Base-by-base conservation (phyloP, 768 basidiomycete genomes). In the Suillus discolor region DNA sequence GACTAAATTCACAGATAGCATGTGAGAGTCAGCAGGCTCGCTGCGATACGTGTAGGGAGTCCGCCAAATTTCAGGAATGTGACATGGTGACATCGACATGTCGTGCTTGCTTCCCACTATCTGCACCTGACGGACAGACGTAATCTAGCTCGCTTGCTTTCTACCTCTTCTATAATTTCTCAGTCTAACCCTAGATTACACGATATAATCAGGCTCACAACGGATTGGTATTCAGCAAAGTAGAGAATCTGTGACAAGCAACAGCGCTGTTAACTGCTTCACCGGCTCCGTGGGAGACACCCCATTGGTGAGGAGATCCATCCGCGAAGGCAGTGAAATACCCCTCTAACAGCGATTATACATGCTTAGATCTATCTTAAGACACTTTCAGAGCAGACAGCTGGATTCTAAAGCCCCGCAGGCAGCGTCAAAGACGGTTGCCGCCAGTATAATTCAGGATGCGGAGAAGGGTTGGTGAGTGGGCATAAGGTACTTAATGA, bases 371-470 rank as follows among this genome's bases (percentile, higher is more conserved):
- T 98, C 66, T 87, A 89, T 68, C 83, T 98, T 62, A 89, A 92
- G 75, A 78, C 79, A 13, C 83, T 97, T 8, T 97, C 94, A 16
- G 87, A 94, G 70, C 86, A 85, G 74, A 93, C 89, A 75, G 94
- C 97, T 28, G 97, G 99, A 79, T 96, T 97, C 74, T 96, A 97
- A 80, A 98, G 98, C 73, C 97, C 97, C 0, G 97, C 97, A 6
- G 97, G 97, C 47, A 96, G 93, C 67, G 94, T 99, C 70, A 99
- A 99, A 79, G 97, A 99, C 75, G 89, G 97, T 57, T 44, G 97
- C 97, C 1, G 84, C 97, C 23, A 95, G 93, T 42, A 84, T 99
- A 61, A 80, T 99, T 57, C 81, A 81, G 62, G 90, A 96, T 74
- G 97, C 96, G 5, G 97, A 99, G 79, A 83, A 85, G 71, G 96